Base-by-base conservation (phyloP, 805 yeast species). In the Ogataea chonburiensis region DNA sequence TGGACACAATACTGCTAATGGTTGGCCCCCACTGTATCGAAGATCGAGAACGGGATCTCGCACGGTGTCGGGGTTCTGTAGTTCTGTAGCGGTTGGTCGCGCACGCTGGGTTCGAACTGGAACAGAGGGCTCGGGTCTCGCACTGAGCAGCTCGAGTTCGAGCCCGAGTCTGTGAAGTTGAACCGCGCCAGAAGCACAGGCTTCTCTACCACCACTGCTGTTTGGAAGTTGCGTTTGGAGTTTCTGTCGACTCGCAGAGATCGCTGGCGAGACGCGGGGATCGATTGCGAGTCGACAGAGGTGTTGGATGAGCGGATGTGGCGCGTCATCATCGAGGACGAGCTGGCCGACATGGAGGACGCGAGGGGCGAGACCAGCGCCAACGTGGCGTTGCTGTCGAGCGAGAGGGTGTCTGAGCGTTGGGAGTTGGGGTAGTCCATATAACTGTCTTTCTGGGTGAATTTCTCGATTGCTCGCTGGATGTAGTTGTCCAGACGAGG, bases 21-120 rank as follows among this genome's bases (percentile, higher is more conserved):
- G 8, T 28, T 34, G 13, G 31, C 29, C 24, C 29, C 27, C 18
- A 38, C 24, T 17, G 43, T 31, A 21, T 45, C 49, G 34, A 45
- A 45, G 5, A 45, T 45, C 16, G 49, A 45, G 30, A 27, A 42
- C 8, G 45, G 35, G 14, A 31, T 33, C n/a, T 35, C 37, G 17
- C 31, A 34, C n/a, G 42, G 40, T 13, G 39, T 33, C 5, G 40
- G 40, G 4, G 34, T 24, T 18, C 33, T 12, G 42, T 34, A 18
- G 34, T 28, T 28, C 17, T 39, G 36, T 28, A 40, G 34, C 34
- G 35, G 23, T 15, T 38, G 24, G 37, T 33, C 28, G 11, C 16
- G 19, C 19, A 24, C 29, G 21, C 31, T 24, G 10, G 21, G 11
- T 11, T 37, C 38, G 22, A 11, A 42, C 12, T 38, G 37, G 17